These are phyloP conservation scores for Ganoderma meredithae DNA, from an alignment of 1,284 basidiomycete genomes.

Conservation along the genomic window DNA sequence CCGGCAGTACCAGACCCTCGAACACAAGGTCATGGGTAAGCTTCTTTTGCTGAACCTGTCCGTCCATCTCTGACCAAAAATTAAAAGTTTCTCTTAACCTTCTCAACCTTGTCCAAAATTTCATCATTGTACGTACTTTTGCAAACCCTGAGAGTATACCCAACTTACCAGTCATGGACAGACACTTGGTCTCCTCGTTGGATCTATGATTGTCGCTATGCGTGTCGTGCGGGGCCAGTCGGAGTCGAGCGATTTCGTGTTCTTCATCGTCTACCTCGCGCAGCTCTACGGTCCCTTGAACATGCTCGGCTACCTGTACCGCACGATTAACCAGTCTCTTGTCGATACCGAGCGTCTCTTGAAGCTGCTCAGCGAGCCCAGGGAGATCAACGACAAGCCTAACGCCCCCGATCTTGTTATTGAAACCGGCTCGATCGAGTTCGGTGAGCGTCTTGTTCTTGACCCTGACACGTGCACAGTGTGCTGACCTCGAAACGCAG, in stretches of 20 bases:
- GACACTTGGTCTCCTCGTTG: constrained; percentile 79
- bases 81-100: constrained; percentile 70
- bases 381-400: constrained; percentile 83
- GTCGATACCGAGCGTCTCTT: constrained; percentile 85
- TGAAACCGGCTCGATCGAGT: constrained; percentile 83
- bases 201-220: constrained; percentile 77
- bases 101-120: constrained; percentile 79
- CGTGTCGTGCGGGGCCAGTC: constrained; percentile 63
- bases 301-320: constrained; percentile 77
- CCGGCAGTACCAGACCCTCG: constrained; percentile 77
- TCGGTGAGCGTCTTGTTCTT: constrained; percentile 58
- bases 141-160: neutral
- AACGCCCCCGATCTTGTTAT: constrained; percentile 78
- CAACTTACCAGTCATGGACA: constrained; percentile 38
- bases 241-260: constrained; percentile 68
- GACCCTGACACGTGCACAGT: neutral
- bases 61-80: constrained; percentile 1
- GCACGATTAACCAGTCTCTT: constrained; percentile 75
- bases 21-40: constrained; percentile 78
- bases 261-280: constrained; percentile 82
- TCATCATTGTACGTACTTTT: constrained; percentile 67
- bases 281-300: constrained; percentile 82
- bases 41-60: neutral
- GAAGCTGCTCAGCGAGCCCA: constrained; percentile 77
- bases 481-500: constrained; percentile 45